phyloP scores from a whole-genome alignment of 352 stramenopile genomes.

The Phytopythium oedochilum region DNA sequence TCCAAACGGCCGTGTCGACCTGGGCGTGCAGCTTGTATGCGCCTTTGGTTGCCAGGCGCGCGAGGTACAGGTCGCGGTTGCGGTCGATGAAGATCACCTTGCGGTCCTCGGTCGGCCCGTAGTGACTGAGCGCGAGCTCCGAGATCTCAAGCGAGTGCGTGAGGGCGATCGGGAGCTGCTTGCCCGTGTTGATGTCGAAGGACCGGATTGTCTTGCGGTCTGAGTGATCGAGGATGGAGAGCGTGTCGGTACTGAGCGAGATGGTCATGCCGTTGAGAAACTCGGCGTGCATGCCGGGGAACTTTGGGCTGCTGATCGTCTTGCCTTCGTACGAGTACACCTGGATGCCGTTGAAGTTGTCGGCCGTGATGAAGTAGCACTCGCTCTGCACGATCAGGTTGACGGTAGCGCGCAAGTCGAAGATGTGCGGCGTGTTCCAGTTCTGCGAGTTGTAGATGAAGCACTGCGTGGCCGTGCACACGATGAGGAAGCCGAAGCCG shows the following conservation, averaged over 20 bases:
- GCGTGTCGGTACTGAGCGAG: slow-evolving; percentile 80
- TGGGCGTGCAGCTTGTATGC: slow-evolving; percentile 87
- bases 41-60: slow-evolving; percentile 48
- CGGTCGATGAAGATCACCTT: slow-evolving; percentile 88
- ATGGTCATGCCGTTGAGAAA: slow-evolving; percentile 86
- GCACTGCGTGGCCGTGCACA: slow-evolving; percentile 89
- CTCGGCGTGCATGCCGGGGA: slow-evolving; percentile 84
- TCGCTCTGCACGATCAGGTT: slow-evolving; percentile 87
- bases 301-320: slow-evolving; percentile 78
- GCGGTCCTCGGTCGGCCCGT: slow-evolving; percentile 62
- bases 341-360: slow-evolving; percentile 87
- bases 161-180: slow-evolving; percentile 56
- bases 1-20: slow-evolving; percentile 89
- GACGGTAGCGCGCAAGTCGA: slow-evolving; percentile 85
- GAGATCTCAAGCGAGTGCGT: slow-evolving; percentile 74
- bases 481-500: slow-evolving; percentile 88
- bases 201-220: slow-evolving; percentile 88
- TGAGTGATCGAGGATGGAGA: slow-evolving; percentile 87
- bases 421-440: slow-evolving; percentile 92
- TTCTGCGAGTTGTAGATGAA: slow-evolving; percentile 91
- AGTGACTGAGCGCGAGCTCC: slow-evolving; percentile 83
- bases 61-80: slow-evolving; percentile 85
- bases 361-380: slow-evolving; percentile 87
- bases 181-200: slow-evolving; percentile 87
- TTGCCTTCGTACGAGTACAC: slow-evolving; percentile 93